Conservation (phyloP, 106 monocot genomes). For the Chionographis japonica region DNA sequence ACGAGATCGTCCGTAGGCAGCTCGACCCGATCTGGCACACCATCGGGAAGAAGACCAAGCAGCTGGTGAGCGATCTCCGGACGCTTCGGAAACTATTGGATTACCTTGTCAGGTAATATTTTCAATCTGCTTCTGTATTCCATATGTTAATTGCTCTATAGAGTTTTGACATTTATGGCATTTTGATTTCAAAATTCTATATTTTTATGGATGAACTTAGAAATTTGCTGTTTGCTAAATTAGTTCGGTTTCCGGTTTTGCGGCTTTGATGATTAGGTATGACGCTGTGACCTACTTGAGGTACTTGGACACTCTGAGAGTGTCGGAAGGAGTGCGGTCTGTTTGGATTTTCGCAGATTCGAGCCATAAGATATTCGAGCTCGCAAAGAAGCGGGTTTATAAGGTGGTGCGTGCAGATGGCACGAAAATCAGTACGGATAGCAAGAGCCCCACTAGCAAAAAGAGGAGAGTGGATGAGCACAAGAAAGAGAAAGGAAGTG, state of each 20-base stretch:
- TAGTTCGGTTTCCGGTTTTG: too few species aligned
- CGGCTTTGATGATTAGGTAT: constrained; percentile 41
- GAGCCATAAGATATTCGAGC: constrained; percentile 95
- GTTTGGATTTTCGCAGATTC: constrained; percentile 98
- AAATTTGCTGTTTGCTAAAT: not conserved
- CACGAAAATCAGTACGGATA: constrained; percentile 22
- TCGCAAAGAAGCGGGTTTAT: constrained; percentile 86
- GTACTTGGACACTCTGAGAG: constrained; percentile 90
- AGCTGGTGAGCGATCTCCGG: constrained; percentile 84
- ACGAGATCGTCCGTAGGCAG: constrained; percentile 91
- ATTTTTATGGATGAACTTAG: not conserved
- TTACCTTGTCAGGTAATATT: constrained; percentile 82
- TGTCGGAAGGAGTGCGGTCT: constrained; percentile 84
- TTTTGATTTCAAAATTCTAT: not conserved
- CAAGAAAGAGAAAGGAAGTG: constrained; percentile 41
- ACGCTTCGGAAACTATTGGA: constrained; percentile 87
- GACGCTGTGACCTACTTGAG: constrained; percentile 96
- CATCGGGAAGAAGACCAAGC: constrained; percentile 90
- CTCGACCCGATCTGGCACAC: constrained; percentile 98
- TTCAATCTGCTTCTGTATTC: not conserved
- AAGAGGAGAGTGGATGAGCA: constrained; percentile 39
- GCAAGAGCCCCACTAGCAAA: constrained; percentile 31
- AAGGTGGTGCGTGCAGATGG: constrained; percentile 65
- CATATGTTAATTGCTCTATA: too few species aligned
- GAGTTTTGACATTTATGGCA: not conserved